Evolutionary conservation across 2,329 filamentous ascomycete species (phyloP), one percentile per base, ranked within the genome.

Genomic region (Verticillium tricorpus): DNA sequence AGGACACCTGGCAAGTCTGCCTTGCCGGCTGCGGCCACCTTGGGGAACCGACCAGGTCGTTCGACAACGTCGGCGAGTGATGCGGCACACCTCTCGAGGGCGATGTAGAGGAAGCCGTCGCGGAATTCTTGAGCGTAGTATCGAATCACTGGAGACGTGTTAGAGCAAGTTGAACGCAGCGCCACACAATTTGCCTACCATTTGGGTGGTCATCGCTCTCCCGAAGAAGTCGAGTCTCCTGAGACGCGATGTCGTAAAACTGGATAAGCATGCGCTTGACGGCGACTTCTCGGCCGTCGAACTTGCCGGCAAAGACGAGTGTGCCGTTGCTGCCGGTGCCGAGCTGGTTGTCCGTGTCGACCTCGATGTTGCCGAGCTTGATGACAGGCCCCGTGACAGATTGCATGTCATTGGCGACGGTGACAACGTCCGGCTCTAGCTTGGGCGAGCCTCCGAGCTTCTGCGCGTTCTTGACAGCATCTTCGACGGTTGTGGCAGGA

Each of bases 191-290:
- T 9, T 25, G 22, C 76, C 65, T 78, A 87, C 85, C 85, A 73
- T 99, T 98, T 14, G 90, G 89, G 70, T 99, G 95, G 69, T 97
- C 91, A 68, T 99, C 95, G 70, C 93, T 97, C 74, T 97, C 93
- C 63, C 96, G 85, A 12, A 99, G 78, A 59, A 98, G 81, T 63
- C 90, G 90, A 1, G 97, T 96, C 76, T 99, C 95, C 70, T 97
- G 93, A 12, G 92, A 93, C 0, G 95, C 95, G 68, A 99, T 91
- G 66, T 97, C 94, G 72, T 93, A 97, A 69, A 97, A 97, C 68
- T 97, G 92, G 37, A 94, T 92, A 64, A 98, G 82, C 92, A 99
- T 96, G 37, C 95, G 88, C 80, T 99, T 99, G 57, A 99, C 92
- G 1, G 95, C 95, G 31, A 99, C 94, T 55, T 93, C 90, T 58